Evolutionary conservation across 228 moss, liverwort and hornwort species (phyloP), one percentile per base, ranked within the genome.

Genomic region (Sphagnum magellanicum): DNA sequence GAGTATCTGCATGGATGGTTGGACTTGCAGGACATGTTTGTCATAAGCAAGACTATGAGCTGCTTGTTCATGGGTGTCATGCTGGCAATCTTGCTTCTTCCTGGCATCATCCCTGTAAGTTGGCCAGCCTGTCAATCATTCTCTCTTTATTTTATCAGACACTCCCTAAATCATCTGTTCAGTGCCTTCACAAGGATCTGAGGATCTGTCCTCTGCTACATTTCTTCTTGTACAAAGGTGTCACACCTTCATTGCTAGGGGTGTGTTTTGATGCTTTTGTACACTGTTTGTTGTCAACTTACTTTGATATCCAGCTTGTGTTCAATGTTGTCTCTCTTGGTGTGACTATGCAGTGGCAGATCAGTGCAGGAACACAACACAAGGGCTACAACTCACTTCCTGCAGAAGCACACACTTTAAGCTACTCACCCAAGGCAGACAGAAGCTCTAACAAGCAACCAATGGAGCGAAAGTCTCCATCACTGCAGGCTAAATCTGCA

Each of bases 1-100:
- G 55, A 12, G 12, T 55, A 55, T 55, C 8, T 8, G 12, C 0
- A 12, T 55, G 55, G 55, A 55, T 55, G 55, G 61, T 71, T 72
- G 77, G 63, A 48, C 78, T 32, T 83, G 66, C 86, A 95, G 95
- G 95, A 95, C 75, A 81, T 87, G 52, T 90, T 92, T 67, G 69
- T 83, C 60, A 87, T 92, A 74, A 92, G 92, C 78, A 95, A 84
- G 84, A 74, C 73, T 69, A 69, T 82, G 6, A 95, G 95, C 79
- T 74, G 89, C 72, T 79, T 92, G 66, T 95, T 92, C 69, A 95
- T 95, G 95, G 82, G 74, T 63, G 66, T 92, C 60, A 95, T 95
- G 95, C 64, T 95, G 53, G 63, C 90, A 48, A 95, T 95, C 66
- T 74, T 95, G 63, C 72, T 90, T 62, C 76, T 95, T 70, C 95